Conservation (phyloP, 169 alveolate genomes). For the Toxoplasma gondii region DNA sequence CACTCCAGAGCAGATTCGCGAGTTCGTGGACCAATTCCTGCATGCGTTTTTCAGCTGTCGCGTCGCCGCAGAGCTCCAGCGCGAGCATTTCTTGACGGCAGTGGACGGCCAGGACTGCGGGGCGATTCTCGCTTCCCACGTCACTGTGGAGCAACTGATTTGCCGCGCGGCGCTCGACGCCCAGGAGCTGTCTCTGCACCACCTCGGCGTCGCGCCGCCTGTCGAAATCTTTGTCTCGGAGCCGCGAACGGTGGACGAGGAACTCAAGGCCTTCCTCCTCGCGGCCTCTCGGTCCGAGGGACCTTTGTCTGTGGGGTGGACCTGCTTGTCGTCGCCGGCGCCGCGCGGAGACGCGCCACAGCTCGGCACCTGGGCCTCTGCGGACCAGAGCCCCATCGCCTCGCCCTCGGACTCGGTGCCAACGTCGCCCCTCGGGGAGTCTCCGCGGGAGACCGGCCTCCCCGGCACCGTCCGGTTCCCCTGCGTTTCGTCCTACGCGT, state of each 20-base stretch:
- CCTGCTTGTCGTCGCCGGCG: neutral
- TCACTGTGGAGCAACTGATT: neutral
- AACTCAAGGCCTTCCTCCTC: neutral
- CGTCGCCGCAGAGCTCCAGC: conserved; percentile 32
- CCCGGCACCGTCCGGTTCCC: conserved; percentile 13
- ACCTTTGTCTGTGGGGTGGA: neutral
- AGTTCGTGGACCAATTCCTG: neutral
- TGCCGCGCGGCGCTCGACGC: conserved; percentile 28
- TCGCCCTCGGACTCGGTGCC: neutral
- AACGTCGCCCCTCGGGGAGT: neutral
- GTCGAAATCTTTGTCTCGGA: neutral
- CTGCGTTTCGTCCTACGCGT: neutral
- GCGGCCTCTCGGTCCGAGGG: conserved; percentile 2
- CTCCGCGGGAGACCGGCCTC: neutral
- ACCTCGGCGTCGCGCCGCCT: conserved; percentile 4
- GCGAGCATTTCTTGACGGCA: neutral
- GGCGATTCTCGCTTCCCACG: neutral
- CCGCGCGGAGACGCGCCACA: neutral
- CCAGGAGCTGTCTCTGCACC: conserved; percentile 3
- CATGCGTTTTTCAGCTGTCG: conserved; percentile 16
- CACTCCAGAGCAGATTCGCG: neutral
- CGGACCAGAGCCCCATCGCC: neutral
- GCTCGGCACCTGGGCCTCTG: neutral
- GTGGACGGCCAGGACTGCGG: conserved; percentile 6
- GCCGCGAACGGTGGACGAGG: neutral